Evolutionary conservation across 1,139 yeast genomes (phyloP).

Genomic region (Wickerhamiella infanticola): DNA sequence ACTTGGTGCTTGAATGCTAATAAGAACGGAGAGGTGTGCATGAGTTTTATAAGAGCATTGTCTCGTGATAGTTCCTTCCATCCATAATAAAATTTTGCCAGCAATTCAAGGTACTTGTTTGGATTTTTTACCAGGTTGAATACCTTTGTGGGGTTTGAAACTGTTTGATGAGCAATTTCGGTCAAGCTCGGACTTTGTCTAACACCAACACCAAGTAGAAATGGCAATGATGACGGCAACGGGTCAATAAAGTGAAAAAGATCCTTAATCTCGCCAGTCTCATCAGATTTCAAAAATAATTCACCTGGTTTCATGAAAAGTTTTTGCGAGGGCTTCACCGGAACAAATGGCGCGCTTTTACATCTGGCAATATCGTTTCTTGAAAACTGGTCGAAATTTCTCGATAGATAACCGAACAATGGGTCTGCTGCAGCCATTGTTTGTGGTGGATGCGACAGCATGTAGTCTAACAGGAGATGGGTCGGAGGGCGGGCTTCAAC

Average conservation of each 20-base stretch:
- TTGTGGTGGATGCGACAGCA: conserved; percentile 18
- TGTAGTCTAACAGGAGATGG: conserved; percentile 12
- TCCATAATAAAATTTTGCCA: conserved; percentile 17
- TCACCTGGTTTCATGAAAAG: conserved; percentile 4
- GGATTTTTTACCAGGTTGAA: conserved; percentile 18
- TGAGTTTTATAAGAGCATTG: conserved; percentile 16
- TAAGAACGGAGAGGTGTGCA: conserved; percentile 21
- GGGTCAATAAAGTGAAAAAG: conserved; percentile 7
- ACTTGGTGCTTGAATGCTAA: conserved; percentile 17
- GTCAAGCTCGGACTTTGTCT: conserved; percentile 22
- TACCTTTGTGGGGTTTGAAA: conserved; percentile 21
- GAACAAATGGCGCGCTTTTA: conserved; percentile 18
- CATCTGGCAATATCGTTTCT: conserved; percentile 14
- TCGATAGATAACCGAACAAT: conserved; percentile 22
- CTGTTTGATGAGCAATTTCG: conserved; percentile 22
- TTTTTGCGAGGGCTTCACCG: conserved; percentile 11
- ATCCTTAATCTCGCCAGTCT: conserved; percentile 7
- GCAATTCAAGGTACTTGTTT: conserved; percentile 18
- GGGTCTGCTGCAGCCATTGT: conserved; percentile 14
- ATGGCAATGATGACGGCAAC: conserved; percentile 15
- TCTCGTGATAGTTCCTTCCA: conserved; percentile 18
- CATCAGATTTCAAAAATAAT: conserved; percentile 8
- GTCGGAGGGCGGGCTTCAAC: conserved; percentile 20
- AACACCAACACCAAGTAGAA: conserved; percentile 24
- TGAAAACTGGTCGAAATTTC: conserved; percentile 14